Conservation (phyloP, 2,329 filamentous ascomycete species). For the Septoria linicola region DNA sequence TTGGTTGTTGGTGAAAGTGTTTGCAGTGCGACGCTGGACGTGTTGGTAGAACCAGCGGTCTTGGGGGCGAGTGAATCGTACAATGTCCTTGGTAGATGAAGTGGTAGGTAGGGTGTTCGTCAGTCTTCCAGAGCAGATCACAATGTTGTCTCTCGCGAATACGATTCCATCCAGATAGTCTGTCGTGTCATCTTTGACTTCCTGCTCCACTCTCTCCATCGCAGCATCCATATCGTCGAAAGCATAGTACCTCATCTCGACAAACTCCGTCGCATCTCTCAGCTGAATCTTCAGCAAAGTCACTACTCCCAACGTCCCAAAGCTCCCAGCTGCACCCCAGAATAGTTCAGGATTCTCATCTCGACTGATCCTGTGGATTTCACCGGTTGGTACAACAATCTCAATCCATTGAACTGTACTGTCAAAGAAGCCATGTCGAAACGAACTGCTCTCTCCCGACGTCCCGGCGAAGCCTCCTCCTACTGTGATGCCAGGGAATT, state of each 20-base stretch:
- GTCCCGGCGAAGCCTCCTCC: slow-evolving; percentile 68
- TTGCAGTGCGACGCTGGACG: slow-evolving; percentile 45
- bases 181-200: slow-evolving; percentile 40
- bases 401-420: slow-evolving; percentile 61
- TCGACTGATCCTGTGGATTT: slow-evolving; percentile 42
- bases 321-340: slow-evolving; percentile 62
- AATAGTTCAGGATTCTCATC: slow-evolving; percentile 61
- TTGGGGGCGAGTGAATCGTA: slow-evolving; percentile 54
- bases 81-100: slow-evolving; percentile 37
- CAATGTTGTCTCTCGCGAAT: slow-evolving; percentile 45
- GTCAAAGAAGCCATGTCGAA: slow-evolving; percentile 66
- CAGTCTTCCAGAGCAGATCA: slow-evolving; percentile 45
- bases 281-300: slow-evolving; percentile 56
- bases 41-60: slow-evolving; percentile 77
- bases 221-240: slow-evolving; percentile 44
- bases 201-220: slow-evolving; percentile 41
- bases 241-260: slow-evolving; percentile 51
- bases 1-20: not conserved
- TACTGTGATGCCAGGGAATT: slow-evolving; percentile 66
- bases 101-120: slow-evolving; percentile 26
- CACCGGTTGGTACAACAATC: slow-evolving; percentile 62
- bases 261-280: slow-evolving; percentile 49
- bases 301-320: slow-evolving; percentile 66
- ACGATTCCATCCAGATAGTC: slow-evolving; percentile 65
- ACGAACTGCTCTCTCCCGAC: slow-evolving; percentile 66